Conservation (phyloP, 2,329 filamentous ascomycete species). For the Fusarium coffeatum region DNA sequence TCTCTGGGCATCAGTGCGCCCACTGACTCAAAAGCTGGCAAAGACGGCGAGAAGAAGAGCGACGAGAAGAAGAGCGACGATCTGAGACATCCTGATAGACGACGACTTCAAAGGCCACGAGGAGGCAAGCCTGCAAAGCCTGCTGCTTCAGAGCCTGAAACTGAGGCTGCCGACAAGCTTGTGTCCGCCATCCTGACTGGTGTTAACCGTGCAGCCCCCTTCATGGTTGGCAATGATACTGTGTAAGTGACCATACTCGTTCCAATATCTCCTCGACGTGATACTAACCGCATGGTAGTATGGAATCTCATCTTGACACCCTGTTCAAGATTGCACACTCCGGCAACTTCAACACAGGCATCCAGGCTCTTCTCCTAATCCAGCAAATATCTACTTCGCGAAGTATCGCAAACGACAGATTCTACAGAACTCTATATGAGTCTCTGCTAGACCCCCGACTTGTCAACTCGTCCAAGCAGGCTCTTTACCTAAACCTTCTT, state of each 20-base stretch:
- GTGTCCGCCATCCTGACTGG: slow-evolving; percentile 92
- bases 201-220: slow-evolving; percentile 95
- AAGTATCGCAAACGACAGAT: slow-evolving; percentile 85
- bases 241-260: slow-evolving; percentile 58
- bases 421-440: slow-evolving; percentile 96
- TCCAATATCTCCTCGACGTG: background rate
- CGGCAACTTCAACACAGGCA: slow-evolving; percentile 98
- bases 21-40: slow-evolving; percentile 57
- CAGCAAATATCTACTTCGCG: slow-evolving; percentile 89
- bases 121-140: slow-evolving; percentile 36
- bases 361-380: slow-evolving; percentile 93
- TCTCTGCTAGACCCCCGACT: slow-evolving; percentile 91
- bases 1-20: slow-evolving; percentile 54
- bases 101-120: slow-evolving; percentile 45
- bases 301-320: slow-evolving; percentile 91
- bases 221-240: slow-evolving; percentile 82
- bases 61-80: slow-evolving; percentile 36
- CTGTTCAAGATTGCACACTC: slow-evolving; percentile 97
- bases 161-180: slow-evolving; percentile 81
- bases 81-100: slow-evolving; percentile 24
- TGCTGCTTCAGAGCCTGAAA: slow-evolving; percentile 67
- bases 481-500: slow-evolving; percentile 92
- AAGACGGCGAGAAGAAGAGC: slow-evolving; percentile 48
- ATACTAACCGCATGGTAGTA: slow-evolving; percentile 56
- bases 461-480: slow-evolving; percentile 90